phyloP scores from a whole-genome alignment of 352 stramenopile species.

The Pythium chondricola region DNA sequence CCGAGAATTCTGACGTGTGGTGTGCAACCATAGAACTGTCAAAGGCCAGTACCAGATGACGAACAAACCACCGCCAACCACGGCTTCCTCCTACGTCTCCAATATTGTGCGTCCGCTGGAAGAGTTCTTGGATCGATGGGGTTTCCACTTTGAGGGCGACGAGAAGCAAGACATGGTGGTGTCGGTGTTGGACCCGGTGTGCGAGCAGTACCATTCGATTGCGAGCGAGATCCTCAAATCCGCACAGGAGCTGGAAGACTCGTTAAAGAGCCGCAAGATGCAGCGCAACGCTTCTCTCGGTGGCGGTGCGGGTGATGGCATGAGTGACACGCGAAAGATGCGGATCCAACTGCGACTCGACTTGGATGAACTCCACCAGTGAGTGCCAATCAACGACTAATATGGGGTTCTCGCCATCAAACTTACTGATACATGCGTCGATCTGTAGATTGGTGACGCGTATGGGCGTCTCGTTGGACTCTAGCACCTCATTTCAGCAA shows the following conservation, averaged over 20 bases:
- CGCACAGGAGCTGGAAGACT: conserved; percentile 76
- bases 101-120: conserved; percentile 71
- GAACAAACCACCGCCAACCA: conserved; percentile 73
- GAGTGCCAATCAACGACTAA: conserved; percentile 3
- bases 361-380: conserved; percentile 68
- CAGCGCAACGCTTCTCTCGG: conserved; percentile 42
- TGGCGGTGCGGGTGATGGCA: conserved; percentile 14
- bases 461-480: conserved; percentile 39
- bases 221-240: conserved; percentile 74
- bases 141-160: conserved; percentile 34
- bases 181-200: conserved; percentile 52
- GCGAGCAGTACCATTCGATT: conserved; percentile 49
- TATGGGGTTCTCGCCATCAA: too few relatives aligned
- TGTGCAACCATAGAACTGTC: conserved; percentile 40
- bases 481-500: conserved; percentile 24
- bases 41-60: conserved; percentile 90
- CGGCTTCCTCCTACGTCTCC: conserved; percentile 61
- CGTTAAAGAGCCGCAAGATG: conserved; percentile 83
- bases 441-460: conserved; percentile 49
- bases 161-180: conserved; percentile 42
- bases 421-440: too few relatives aligned
- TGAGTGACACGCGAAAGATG: conserved; percentile 87
- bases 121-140: conserved; percentile 72
- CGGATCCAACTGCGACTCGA: conserved; percentile 72
- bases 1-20: background rate